Evolutionary conservation across 2,329 filamentous ascomycete genomes (phyloP).

Genomic region (Tolypocladium cylindrosporum): DNA sequence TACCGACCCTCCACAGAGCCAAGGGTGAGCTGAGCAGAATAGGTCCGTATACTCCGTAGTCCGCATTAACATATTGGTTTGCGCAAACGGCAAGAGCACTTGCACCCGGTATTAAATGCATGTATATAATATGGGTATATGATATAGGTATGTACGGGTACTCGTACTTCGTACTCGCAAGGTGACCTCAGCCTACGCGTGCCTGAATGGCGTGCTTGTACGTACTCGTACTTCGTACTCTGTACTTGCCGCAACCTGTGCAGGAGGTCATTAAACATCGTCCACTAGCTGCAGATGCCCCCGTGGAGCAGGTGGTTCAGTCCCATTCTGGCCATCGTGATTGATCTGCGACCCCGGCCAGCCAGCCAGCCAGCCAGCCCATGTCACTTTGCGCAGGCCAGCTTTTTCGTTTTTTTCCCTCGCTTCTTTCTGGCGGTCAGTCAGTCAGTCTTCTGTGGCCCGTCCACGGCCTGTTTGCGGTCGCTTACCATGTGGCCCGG

Average conservation of each 20-base stretch:
- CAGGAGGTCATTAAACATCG: slow-evolving; percentile 8
- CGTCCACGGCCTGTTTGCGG: not conserved
- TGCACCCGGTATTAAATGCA: too few relatives aligned
- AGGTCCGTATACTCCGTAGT: not conserved
- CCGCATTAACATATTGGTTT: not conserved
- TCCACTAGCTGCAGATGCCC: slow-evolving; percentile 2
- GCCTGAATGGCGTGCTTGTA: not conserved
- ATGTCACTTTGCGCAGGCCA: not conserved
- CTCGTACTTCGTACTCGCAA: not conserved
- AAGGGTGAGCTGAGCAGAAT: not conserved
- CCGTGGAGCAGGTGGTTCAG: not conserved
- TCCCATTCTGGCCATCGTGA: not conserved
- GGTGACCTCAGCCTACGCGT: not conserved
- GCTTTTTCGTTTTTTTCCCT: not conserved
- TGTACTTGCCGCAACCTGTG: not conserved
- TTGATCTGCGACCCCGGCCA: not conserved
- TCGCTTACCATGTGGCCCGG: not conserved
- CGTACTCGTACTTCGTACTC: not conserved
- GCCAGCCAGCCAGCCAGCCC: not conserved
- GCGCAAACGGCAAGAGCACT: too few relatives aligned
- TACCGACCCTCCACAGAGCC: not conserved
- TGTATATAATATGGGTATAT: too few relatives aligned
- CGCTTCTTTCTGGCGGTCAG: not conserved
- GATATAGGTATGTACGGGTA: too few relatives aligned
- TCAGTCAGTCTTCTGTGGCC: not conserved